Base-by-base conservation (phyloP, 257 asterid genomes). In the Rauvolfia tetraphylla region DNA sequence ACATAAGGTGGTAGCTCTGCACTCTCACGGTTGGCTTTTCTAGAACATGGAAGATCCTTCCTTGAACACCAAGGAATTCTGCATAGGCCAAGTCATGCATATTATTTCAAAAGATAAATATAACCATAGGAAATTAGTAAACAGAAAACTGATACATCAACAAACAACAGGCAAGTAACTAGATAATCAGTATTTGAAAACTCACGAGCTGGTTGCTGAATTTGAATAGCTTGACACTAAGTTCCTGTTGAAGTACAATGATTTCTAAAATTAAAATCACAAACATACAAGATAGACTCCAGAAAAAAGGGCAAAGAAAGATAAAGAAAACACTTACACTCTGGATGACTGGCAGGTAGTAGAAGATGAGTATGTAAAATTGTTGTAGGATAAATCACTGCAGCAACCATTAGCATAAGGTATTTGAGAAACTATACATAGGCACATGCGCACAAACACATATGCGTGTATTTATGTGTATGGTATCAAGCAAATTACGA, bases 311-410 rank as follows among this genome's bases (percentile, higher is more conserved):
- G n/a, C n/a, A n/a, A 2, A 34, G 27, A 25, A 25, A 68, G 2
- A 68, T 22, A 41, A 4, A 44, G 11, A 41, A 75, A 63, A 68
- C 44, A 68, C 97, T 84, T 89, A 92, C 98, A 91, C 69, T 27
- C 9, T 67, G 74, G 88, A 3, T 76, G 82, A 44, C 48, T 76
- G 85, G 83, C 98, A 92, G 78, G 82, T 77, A 17, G 29, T 0
- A 73, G 56, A 5, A 46, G 86, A 74, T 75, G 88, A 38, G 39
- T 22, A 70, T 11, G 92, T 89, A 76, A 95, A 92, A 76, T 88
- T 87, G 86, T 95, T 95, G 90, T 92, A 87, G 13, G 98, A 92
- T 76, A 95, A 33, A 87, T 95, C 98, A 14, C 98, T 95, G 96
- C 90, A 94, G 73, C 8, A 75, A 77, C 51, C 56, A 66, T 76